Evolutionary conservation across 2,329 filamentous ascomycete species (phyloP), one percentile per base, ranked within the genome.

Genomic region (Colletotrichum filicis): DNA sequence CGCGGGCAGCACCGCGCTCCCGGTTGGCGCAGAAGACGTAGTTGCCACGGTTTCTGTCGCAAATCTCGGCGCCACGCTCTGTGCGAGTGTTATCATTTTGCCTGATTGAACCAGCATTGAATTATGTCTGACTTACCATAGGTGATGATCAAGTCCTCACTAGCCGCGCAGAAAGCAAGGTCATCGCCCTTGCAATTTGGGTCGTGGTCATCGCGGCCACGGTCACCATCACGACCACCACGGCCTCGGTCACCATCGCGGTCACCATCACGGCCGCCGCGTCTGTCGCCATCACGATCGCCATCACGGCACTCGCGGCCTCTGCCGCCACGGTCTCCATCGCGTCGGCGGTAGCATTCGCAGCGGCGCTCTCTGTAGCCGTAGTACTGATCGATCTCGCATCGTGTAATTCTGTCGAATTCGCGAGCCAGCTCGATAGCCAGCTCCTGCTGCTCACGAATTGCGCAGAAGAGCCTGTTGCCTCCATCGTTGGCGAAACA

Each of bases 401-500:
- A 73, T n/a, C 57, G 4, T 32, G 65, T 42, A 11, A 73, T 61
- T 22, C 71, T 52, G 6, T 35, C n/a, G 26, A 60, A 73, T 52
- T 73, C 71, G 42, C 52, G 55, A 19, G 61, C 56, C 5, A 73
- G 19, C 60, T 70, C 66, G 9, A 30, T 19, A 14, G 56, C 60
- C 12, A 73, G 58, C 37, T 64, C 56, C 16, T 62, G 71, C 66
- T 73, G 71, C 49, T 73, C 52, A 32, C 71, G 71, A 19, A 60
- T 65, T 49, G 71, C 71, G 19, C 71, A 73, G 71, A 73, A 73
- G 24, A 73, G n/a, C 9, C 55, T 70, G 67, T 73, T 73, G 8
- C 37, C 24, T 6, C 53, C 30, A 22, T 73, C 67, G 22, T 63
- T 66, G 19, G 53, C 30, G 49, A 62, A 73, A 56, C 57, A 73